These are phyloP conservation scores for Rhynchospora pubera DNA, from an alignment of 176 grass and related monocot genomes.

Conservation along the genomic window DNA sequence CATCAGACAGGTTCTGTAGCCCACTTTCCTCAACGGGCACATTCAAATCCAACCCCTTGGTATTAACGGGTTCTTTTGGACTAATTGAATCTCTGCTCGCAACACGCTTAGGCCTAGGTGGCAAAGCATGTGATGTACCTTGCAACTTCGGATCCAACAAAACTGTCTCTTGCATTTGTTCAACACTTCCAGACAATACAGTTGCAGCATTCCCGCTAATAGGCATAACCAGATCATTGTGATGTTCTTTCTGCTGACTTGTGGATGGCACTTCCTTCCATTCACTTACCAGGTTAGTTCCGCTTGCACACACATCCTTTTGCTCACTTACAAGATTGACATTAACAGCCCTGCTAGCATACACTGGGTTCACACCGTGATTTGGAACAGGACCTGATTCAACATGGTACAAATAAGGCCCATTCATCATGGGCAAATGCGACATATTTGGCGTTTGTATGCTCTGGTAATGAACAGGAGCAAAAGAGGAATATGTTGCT, in stretches of 20 bases:
- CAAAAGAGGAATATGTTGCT: slow-evolving; percentile 31
- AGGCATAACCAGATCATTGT: slow-evolving; percentile 32
- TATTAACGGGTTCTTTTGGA: slow-evolving; percentile 44
- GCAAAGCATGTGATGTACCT: slow-evolving; percentile 36
- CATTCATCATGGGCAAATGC: slow-evolving; percentile 45
- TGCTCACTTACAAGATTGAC: slow-evolving; percentile 27
- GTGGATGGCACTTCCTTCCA: slow-evolving; percentile 26
- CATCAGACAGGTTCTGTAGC: slow-evolving; percentile 26
- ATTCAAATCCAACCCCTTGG: slow-evolving; percentile 69
- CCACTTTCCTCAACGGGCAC: slow-evolving; percentile 40
- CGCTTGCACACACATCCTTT: slow-evolving; percentile 30
- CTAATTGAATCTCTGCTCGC: slow-evolving; percentile 67
- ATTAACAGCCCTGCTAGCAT: slow-evolving; percentile 38
- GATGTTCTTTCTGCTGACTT: slow-evolving; percentile 6
- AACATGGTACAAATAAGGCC: slow-evolving; percentile 44
- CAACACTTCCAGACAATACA: slow-evolving; percentile 32
- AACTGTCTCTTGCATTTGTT: slow-evolving; percentile 41
- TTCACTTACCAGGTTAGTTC: slow-evolving; percentile 30
- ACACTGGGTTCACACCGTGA: slow-evolving; percentile 51
- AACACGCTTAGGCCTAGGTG: slow-evolving; percentile 75
- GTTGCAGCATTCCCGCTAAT: slow-evolving; percentile 7
- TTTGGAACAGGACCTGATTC: slow-evolving; percentile 27
- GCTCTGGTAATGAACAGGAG: slow-evolving; percentile 48
- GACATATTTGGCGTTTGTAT: slow-evolving; percentile 44
- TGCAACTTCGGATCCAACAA: slow-evolving; percentile 43